These are phyloP conservation scores for Ciborinia camelliae DNA, from an alignment of 2,329 filamentous ascomycete species.

Conservation along the genomic window DNA sequence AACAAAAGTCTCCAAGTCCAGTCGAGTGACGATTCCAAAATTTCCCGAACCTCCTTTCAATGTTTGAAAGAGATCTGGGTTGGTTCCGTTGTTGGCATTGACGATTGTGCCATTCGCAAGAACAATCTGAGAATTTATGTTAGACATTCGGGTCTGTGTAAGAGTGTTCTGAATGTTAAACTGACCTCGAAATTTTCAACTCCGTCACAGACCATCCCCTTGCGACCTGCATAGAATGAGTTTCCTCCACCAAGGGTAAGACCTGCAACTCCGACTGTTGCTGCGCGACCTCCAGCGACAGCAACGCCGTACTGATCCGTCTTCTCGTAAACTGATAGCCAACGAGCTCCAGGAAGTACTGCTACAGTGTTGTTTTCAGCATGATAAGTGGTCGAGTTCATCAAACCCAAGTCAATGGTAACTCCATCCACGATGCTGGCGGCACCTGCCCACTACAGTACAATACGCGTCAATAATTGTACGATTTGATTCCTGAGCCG, in stretches of 20 bases:
- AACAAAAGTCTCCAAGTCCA: slow-evolving; percentile 42
- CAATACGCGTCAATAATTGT: not conserved
- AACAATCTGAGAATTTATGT: slow-evolving; percentile 29
- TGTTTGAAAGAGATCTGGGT: slow-evolving; percentile 51
- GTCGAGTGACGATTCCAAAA: slow-evolving; percentile 48
- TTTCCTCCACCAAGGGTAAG: slow-evolving; percentile 28
- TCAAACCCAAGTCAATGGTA: slow-evolving; percentile 46
- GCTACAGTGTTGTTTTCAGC: slow-evolving; percentile 33
- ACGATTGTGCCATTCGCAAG: slow-evolving; percentile 49
- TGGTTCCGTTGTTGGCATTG: slow-evolving; percentile 39
- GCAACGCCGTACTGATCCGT: not conserved
- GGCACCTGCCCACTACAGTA: slow-evolving; percentile 41
- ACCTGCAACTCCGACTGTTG: slow-evolving; percentile 25
- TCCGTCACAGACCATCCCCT: slow-evolving; percentile 26
- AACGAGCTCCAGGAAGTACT: slow-evolving; percentile 41
- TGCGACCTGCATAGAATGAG: slow-evolving; percentile 25
- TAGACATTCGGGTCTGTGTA: not conserved
- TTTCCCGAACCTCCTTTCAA: slow-evolving; percentile 48
- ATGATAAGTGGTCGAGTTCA: slow-evolving; percentile 33
- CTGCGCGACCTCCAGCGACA: slow-evolving; percentile 23
- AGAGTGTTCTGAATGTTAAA: not conserved
- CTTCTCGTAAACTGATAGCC: slow-evolving; percentile 29
- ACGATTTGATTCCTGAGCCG: not conserved
- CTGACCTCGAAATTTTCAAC: slow-evolving; percentile 21
- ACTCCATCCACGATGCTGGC: slow-evolving; percentile 50